Evolutionary conservation across 352 stramenopile species (phyloP), one percentile per base, ranked within the genome.

Genomic region (Globisporangium rhizosaccharum): DNA sequence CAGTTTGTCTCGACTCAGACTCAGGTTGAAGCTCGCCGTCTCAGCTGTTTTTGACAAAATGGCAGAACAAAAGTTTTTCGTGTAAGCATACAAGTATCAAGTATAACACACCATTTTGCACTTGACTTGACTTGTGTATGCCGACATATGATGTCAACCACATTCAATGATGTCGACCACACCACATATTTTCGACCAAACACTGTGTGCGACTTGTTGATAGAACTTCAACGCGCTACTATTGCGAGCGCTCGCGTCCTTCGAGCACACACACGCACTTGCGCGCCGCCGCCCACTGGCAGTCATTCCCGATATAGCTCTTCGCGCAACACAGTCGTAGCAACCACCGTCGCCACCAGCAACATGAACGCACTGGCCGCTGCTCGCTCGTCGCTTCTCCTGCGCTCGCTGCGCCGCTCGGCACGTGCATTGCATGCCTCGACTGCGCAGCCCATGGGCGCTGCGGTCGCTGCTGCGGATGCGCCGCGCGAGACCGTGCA

Each of bases 401-500:
- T 64, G 33, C 33, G 33, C 33, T 39, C 33, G 33, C 6, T 39
- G 58, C 58, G 58, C 28, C 50, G 50, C 50, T 50, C 50, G 7
- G 42, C 26, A 33, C 57, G 57, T 25, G 42, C 50, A 44, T n/a
- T 62, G 28, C 51, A 58, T 26, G 47, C 56, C 23, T 53, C 36
- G 53, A 3, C 28, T 26, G 14, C 53, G 55, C 30, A 62, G 51
- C 51, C 46, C 59, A 30, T 57, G 42, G 10, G 44, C 11, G 30
- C 17, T 41, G 9, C 44, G 46, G 39, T 25, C 53, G 28, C 66
- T 56, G 17, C 46, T 44, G 14, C 20, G 66, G 7, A 42, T 23
- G 51, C 51, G n/a, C 68, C 72, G 28, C 63, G 70, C 30, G 70
- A 85, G 56, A 90, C 75, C 26, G 64, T 85, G 67, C 72, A 90